Evolutionary conservation across 176 grass and related monocot genomes (phyloP).

Genomic region (Paspalum notatum): DNA sequence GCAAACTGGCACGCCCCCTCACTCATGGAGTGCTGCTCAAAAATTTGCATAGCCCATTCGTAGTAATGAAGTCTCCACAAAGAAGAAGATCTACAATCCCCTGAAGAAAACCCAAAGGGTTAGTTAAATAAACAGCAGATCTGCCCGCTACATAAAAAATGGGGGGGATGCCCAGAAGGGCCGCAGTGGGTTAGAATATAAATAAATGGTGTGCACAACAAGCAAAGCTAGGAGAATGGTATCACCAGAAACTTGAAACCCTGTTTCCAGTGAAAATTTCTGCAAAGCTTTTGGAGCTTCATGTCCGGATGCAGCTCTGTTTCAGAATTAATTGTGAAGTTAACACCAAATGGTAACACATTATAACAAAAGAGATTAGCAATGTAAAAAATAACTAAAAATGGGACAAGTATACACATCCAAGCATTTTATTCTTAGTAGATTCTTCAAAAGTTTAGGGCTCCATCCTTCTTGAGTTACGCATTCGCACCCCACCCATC

Average conservation of each 20-base stretch:
- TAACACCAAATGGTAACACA: conserved; percentile 5
- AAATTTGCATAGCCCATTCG: conserved; percentile 86
- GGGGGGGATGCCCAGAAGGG: no score
- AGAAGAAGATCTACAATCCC: conserved; percentile 59
- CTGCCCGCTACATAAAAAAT: no score
- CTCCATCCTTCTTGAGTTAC: conserved; percentile 7
- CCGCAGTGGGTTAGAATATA: no score
- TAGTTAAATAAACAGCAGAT: no score
- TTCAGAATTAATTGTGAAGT: conserved; percentile 31
- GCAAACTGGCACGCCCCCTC: conserved; percentile 93
- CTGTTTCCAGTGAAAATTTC: conserved; percentile 73
- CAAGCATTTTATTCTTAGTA: conserved; percentile 9
- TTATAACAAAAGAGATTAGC: conserved; percentile 28
- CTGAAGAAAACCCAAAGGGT: conserved; percentile 39
- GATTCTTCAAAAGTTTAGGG: conserved; percentile 7
- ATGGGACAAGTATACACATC: background rate
- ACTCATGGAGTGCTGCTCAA: conserved; percentile 79
- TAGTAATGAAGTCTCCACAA: conserved; percentile 92
- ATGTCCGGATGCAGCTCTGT: conserved; percentile 75
- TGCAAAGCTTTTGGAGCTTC: conserved; percentile 71
- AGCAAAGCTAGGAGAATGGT: conserved; percentile 31
- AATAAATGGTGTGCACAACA: conserved; percentile 16
- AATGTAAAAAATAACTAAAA: conserved; percentile 21
- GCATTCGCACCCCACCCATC: background rate
- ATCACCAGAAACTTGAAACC: conserved; percentile 79